These are phyloP conservation scores for Chenopodium quinoa DNA, from an alignment of 148 eudicot species.

Conservation along the genomic window DNA sequence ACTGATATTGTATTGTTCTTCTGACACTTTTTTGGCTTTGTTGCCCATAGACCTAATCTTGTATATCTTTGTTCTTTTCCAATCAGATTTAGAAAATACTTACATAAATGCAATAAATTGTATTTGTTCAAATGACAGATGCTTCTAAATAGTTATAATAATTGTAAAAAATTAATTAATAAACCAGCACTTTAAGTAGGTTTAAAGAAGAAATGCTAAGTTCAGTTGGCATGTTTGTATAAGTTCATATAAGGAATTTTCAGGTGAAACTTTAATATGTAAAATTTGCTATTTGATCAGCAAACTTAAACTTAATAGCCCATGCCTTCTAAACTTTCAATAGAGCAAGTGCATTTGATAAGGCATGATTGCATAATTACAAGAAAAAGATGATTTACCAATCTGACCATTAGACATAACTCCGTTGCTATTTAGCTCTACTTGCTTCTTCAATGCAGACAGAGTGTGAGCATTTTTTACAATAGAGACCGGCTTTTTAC, in stretches of 20 bases:
- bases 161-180: too few species aligned
- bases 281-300: neutral
- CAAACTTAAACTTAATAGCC: neutral
- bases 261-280: neutral
- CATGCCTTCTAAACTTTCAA: neutral
- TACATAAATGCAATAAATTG: neutral
- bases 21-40: neutral
- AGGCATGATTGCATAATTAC: neutral
- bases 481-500: slow-evolving; percentile 87
- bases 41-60: neutral
- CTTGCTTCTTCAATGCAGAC: slow-evolving; percentile 20
- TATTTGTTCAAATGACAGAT: neutral
- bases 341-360: neutral
- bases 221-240: neutral
- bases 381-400: slow-evolving; percentile 39
- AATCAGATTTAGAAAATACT: neutral
- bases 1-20: neutral
- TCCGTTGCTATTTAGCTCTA: slow-evolving; percentile 34
- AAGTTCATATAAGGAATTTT: neutral
- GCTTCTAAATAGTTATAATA: too few species aligned
- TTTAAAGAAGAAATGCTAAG: neutral
- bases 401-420: slow-evolving; percentile 59
- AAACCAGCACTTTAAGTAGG: neutral
- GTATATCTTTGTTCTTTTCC: neutral
- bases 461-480: slow-evolving; percentile 77